These are phyloP conservation scores for Irpex sp. DNA, from an alignment of 1,284 basidiomycete genomes.

Conservation along the genomic window DNA sequence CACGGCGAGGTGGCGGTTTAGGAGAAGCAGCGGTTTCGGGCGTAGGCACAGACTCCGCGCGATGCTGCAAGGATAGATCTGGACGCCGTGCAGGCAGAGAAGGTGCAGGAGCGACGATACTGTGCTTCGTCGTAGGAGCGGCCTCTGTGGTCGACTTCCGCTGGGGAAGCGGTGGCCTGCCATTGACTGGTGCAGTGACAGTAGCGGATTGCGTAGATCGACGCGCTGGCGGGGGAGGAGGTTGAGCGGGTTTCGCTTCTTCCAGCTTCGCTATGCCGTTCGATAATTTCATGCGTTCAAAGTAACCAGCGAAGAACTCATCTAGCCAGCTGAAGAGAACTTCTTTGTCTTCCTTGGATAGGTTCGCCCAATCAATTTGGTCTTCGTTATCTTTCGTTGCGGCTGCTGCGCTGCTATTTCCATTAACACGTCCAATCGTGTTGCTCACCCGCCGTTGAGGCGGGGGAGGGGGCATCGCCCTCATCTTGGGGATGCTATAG, in stretches of 20 bases:
- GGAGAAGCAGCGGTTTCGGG: neutral
- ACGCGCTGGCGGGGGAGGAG: neutral
- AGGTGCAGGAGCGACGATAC: neutral
- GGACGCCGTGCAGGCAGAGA: neutral
- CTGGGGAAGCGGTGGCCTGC: neutral
- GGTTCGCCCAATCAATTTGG: conserved; percentile 63
- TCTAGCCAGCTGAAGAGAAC: conserved; percentile 77
- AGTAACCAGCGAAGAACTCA: conserved; percentile 54
- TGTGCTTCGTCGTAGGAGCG: neutral
- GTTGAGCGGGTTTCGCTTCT: neutral
- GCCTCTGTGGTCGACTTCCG: neutral
- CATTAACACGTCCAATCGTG: neutral
- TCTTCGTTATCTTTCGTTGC: neutral
- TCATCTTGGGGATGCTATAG: neutral
- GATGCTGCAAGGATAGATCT: neutral
- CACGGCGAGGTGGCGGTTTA: neutral
- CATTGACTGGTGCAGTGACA: neutral
- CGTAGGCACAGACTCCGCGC: neutral
- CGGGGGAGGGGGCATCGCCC: neutral
- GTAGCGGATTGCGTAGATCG: neutral
- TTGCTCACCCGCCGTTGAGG: neutral
- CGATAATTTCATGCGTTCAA: neutral
- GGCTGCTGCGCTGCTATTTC: neutral
- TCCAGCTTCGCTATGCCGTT: neutral
- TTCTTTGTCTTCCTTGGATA: conserved; percentile 63